These are phyloP conservation scores for Draba incana DNA, from an alignment of 345 rosid genomes.

Conservation along the genomic window DNA sequence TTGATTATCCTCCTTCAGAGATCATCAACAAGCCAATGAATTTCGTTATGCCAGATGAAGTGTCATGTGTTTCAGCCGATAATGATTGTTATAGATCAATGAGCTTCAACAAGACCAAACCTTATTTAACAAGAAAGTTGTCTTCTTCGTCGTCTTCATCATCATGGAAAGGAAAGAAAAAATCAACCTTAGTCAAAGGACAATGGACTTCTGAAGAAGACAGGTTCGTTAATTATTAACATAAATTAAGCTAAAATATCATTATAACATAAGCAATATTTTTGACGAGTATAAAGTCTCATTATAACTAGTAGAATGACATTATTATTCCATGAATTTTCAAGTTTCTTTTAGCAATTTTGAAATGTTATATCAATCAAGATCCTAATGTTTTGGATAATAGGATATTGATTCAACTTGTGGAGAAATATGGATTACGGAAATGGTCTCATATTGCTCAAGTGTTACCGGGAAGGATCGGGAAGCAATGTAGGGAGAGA, in stretches of 20 bases:
- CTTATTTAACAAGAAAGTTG: slow-evolving; percentile 42
- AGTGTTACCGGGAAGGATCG: slow-evolving; percentile 62
- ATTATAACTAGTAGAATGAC: neutral
- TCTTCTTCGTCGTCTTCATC: slow-evolving; percentile 38
- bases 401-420: slow-evolving; percentile 58
- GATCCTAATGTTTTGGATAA: slow-evolving; percentile 10
- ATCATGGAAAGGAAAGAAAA: slow-evolving; percentile 55
- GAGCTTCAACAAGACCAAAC: slow-evolving; percentile 44
- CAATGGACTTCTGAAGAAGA: slow-evolving; percentile 95
- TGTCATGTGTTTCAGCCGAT: slow-evolving; percentile 54
- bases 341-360: too few relatives aligned
- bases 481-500: slow-evolving; percentile 90
- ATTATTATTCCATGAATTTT: neutral
- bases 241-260: neutral
- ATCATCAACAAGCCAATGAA: slow-evolving; percentile 50
- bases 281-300: neutral
- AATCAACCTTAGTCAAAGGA: slow-evolving; percentile 71
- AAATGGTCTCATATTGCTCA: slow-evolving; percentile 78
- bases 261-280: slow-evolving; percentile 14
- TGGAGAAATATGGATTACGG: slow-evolving; percentile 53
- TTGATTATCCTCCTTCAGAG: slow-evolving; percentile 52
- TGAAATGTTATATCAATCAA: neutral
- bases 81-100: slow-evolving; percentile 41
- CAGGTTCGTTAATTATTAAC: slow-evolving; percentile 49
- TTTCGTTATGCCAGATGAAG: slow-evolving; percentile 60